Conservation (phyloP, 192 early-diverging fungal species). For the Funneliformis geosporum region DNA sequence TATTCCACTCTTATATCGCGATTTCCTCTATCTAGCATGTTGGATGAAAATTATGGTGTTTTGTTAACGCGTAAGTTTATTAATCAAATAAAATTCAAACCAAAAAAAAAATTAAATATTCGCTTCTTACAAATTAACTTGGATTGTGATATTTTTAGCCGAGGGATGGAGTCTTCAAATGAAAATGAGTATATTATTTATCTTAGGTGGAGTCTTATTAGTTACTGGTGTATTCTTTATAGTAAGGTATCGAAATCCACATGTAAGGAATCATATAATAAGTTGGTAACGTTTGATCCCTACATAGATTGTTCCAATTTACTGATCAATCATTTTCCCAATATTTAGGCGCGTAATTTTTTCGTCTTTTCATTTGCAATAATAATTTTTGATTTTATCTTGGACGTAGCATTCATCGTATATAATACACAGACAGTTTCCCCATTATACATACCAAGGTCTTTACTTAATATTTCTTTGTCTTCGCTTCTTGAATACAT, state of each 20-base stretch:
- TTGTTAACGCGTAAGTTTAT: neutral
- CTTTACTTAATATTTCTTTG: neutral
- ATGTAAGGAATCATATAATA: neutral
- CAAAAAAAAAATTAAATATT: neutral
- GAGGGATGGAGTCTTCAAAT: neutral
- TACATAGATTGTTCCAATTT: no score
- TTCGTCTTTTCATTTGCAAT: neutral
- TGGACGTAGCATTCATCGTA: neutral
- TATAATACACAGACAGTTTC: neutral
- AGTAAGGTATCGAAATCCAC: neutral
- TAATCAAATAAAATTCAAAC: neutral
- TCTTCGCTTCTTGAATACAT: no score
- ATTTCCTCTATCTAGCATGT: neutral
- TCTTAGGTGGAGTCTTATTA: neutral
- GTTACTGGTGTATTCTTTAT: neutral
- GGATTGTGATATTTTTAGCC: neutral
- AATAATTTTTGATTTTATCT: conserved; percentile 3
- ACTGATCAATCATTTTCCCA: no score
- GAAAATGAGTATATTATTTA: neutral
- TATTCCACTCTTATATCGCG: neutral
- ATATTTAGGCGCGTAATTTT: neutral
- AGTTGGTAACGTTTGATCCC: no score
- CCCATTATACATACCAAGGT: neutral
- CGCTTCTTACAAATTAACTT: neutral
- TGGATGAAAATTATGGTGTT: neutral